Conservation (phyloP, 768 basidiomycete genomes). For the Boletus eberwhitei region DNA sequence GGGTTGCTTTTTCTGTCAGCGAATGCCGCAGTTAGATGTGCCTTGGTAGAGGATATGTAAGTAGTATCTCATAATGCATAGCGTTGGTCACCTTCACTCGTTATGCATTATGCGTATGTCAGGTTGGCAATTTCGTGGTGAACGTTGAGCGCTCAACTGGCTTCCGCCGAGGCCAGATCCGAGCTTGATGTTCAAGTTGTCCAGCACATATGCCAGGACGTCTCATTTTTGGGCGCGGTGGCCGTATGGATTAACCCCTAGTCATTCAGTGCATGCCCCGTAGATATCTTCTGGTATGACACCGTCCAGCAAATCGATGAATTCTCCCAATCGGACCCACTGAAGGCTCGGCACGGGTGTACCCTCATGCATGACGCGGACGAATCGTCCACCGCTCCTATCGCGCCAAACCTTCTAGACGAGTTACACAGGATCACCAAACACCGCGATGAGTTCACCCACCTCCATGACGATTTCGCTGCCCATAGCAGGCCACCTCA, state of each 20-base stretch:
- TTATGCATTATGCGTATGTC: too few species aligned
- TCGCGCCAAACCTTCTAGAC: conserved; percentile 40
- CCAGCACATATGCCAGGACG: background rate
- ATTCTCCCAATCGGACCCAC: conserved; percentile 36
- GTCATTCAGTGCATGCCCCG: conserved; percentile 15
- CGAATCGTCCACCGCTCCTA: conserved; percentile 25
- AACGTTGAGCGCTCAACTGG: too few species aligned
- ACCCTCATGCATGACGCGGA: conserved; percentile 46
- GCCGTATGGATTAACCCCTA: too few species aligned
- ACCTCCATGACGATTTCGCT: conserved; percentile 48
- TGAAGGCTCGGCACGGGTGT: conserved; percentile 34
- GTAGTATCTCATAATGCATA: too few species aligned
- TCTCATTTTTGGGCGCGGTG: background rate
- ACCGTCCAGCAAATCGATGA: conserved; percentile 32
- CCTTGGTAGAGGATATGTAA: background rate
- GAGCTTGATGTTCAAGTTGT: background rate
- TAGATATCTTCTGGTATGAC: conserved; percentile 37
- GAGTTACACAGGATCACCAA: background rate
- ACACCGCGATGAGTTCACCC: conserved; percentile 1
- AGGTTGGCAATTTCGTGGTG: too few species aligned
- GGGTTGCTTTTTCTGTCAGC: background rate
- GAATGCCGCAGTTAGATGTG: background rate
- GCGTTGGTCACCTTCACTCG: too few species aligned
- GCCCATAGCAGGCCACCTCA: conserved; percentile 49
- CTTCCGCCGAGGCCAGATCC: background rate